phyloP scores from a whole-genome alignment of 2,329 filamentous ascomycete genomes.

The Botrytis deweyae region DNA sequence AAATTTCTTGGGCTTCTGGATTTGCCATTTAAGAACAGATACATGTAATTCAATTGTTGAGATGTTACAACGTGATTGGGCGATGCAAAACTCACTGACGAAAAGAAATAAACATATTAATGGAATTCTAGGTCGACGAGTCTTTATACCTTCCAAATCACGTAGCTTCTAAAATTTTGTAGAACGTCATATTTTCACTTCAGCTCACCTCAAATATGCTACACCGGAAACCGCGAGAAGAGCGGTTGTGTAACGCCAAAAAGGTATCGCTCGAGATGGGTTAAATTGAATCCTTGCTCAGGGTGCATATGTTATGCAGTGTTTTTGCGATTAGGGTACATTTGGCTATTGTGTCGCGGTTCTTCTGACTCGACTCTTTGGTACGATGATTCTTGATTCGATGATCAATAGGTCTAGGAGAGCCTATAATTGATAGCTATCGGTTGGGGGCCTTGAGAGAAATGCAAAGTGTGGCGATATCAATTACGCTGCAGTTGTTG shows the following conservation, averaged over 20 bases:
- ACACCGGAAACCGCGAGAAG: neutral
- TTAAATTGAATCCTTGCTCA: neutral
- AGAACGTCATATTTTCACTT: neutral
- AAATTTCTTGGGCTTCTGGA: neutral
- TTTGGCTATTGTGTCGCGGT: neutral
- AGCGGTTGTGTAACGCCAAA: neutral
- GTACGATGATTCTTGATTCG: neutral
- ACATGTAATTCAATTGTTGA: neutral
- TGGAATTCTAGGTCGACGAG: neutral
- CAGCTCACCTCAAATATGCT: neutral
- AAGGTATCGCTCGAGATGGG: neutral
- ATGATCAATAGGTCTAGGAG: neutral
- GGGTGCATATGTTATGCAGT: neutral
- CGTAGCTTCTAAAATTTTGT: neutral
- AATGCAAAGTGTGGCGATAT: neutral
- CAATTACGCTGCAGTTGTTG: neutral
- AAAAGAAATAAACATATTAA: neutral
- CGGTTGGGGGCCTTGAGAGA: neutral
- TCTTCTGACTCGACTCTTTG: neutral
- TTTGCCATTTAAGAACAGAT: neutral
- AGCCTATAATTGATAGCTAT: neutral
- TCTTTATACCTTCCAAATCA: neutral
- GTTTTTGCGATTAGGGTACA: neutral
- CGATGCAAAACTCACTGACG: neutral
- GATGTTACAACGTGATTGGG: neutral